Base-by-base conservation (phyloP, 495 filamentous ascomycete genomes). In the Sphaerosporella brunnea region DNA sequence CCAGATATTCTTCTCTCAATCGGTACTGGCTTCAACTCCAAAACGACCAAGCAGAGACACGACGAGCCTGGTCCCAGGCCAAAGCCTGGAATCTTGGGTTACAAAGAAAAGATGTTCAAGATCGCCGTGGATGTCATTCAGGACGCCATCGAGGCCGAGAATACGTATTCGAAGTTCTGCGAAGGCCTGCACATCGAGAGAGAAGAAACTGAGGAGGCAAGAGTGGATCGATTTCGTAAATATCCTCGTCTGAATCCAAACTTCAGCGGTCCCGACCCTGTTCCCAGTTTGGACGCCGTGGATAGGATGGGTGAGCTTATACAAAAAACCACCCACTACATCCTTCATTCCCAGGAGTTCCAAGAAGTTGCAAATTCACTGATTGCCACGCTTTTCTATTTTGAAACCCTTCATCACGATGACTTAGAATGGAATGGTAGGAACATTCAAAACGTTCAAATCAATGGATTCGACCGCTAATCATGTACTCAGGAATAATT, bases 1-100 rank as follows among this genome's bases (percentile, higher is more conserved):
- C 66, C 66, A 1, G 65, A 69, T 45, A 54, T 69, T 15, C 40
- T 68, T 4, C 51, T 69, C 1, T 69, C 66, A 0, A 51, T 69
- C 15, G 66, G 66, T 7, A 67, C 66, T 15, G 51, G 56, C 13
- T 56, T 18, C 5, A 21, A 43, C 13, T 37, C 11, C 3, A 23
- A 18, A 9, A 11, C 11, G 30, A 30, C 19, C 44, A 28, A 23
- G 23, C 23, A 11, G 32, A n/a, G 30, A n/a, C 23, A 2, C 2
- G 47, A n/a, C 5, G 28, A 46, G 23, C 26, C 37, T 23, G 38
- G 21, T 1, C 39, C 39, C 23, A 19, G 4, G 13, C 24, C 28
- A 13, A 24, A 19, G 10, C 19, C 26, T 10, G 42, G 42, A 10
- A 40, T 51, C 25, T 24, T 15, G 9, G 37, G 16, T 11, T 49